Evolutionary conservation across 2,329 filamentous ascomycete genomes (phyloP).

Genomic region (Byssoonygena ceratinophila): DNA sequence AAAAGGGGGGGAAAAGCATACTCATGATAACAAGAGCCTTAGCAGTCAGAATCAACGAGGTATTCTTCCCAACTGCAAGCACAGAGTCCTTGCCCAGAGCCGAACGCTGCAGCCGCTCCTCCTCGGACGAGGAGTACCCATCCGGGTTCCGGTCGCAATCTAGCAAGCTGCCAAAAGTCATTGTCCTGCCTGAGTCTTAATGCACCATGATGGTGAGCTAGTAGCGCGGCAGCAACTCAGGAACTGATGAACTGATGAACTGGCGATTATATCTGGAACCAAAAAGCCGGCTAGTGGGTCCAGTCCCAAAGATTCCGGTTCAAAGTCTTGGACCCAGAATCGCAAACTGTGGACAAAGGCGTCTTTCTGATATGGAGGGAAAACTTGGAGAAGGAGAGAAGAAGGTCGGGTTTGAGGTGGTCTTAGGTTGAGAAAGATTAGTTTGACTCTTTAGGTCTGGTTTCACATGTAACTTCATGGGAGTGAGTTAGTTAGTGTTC

Average conservation of each 20-base stretch:
- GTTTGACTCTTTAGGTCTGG: background rate
- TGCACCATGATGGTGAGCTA: background rate
- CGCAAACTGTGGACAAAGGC: background rate
- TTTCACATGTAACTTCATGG: background rate
- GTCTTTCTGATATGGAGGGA: background rate
- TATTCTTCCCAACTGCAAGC: conserved; percentile 47
- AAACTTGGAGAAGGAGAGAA: background rate
- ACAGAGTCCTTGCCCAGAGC: conserved; percentile 25
- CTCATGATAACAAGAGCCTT: conserved; percentile 52
- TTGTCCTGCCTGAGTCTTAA: background rate
- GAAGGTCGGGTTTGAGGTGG: background rate
- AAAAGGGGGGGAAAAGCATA: conserved; percentile 28
- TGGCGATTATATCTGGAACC: background rate
- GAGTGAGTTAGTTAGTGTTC: background rate
- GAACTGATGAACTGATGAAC: background rate
- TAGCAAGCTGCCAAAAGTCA: conserved; percentile 6
- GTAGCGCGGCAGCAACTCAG: too few species aligned
- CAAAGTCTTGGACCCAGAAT: background rate
- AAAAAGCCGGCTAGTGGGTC: conserved; percentile 1
- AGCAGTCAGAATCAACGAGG: conserved; percentile 49
- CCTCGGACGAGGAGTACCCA: conserved; percentile 10
- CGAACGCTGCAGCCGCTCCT: background rate
- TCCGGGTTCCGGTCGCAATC: conserved; percentile 9
- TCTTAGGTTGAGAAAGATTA: background rate
- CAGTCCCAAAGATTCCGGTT: background rate